A percentile compares a stretch with the other conserved stretches of the same genome.
Conservation (phyloP, 2,329 filamentous ascomycete species). For the Talaromyces sp. region DNA sequence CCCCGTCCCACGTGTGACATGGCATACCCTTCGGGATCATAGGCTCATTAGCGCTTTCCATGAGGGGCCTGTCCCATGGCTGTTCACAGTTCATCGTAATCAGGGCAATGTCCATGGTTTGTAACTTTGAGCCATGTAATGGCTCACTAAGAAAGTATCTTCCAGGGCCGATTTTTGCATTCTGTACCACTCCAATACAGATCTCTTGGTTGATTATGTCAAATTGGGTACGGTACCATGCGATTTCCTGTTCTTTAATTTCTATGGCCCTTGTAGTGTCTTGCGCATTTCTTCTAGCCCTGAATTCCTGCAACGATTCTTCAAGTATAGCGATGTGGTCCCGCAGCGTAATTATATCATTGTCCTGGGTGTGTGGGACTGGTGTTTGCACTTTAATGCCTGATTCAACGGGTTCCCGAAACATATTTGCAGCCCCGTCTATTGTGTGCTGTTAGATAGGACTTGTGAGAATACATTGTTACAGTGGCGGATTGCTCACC, state of each 20-base stretch:
- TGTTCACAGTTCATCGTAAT: background rate
- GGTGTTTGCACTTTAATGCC: background rate
- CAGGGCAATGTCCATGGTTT: background rate
- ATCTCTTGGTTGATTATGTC: background rate
- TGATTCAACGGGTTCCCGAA: background rate
- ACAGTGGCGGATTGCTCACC: background rate
- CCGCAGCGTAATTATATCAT: background rate
- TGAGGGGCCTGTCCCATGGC: background rate
- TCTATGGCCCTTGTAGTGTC: background rate
- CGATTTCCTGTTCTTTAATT: background rate
- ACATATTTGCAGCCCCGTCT: background rate
- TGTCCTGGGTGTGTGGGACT: background rate
- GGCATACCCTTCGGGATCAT: background rate
- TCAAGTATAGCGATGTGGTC: background rate
- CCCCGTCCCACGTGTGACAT: background rate
- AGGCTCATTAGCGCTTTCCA: background rate
- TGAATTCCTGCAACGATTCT: background rate
- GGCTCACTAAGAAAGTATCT: background rate
- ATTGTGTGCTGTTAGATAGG: background rate
- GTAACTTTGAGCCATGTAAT: background rate
- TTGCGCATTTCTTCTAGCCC: background rate
- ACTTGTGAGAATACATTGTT: background rate
- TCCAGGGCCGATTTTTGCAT: background rate
- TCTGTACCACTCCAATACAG: background rate
- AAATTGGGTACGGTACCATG: background rate